Evolutionary conservation across 768 basidiomycete genomes (phyloP).

Genomic region (Phanerochaete carnosa): DNA sequence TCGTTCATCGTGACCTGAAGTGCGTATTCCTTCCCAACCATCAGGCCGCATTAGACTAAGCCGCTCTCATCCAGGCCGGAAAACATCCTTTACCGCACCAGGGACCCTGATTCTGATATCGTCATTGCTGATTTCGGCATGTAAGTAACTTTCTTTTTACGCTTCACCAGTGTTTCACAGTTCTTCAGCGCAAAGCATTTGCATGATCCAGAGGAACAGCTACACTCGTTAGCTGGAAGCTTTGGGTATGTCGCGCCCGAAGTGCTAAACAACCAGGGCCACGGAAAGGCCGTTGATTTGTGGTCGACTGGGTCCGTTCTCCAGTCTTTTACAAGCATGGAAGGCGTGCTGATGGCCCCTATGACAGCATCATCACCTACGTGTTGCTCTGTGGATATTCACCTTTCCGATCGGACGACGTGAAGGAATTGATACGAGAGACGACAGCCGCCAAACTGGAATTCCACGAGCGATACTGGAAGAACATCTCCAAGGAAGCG

Average conservation of each 20-base stretch:
- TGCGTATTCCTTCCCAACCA: constrained; percentile 26
- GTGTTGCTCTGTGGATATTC: constrained; percentile 94
- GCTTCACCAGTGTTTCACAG: background rate
- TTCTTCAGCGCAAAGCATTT: constrained; percentile 74
- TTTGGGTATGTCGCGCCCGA: constrained; percentile 93
- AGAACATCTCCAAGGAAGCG: constrained; percentile 79
- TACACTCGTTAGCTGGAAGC: constrained; percentile 72
- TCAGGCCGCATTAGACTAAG: background rate
- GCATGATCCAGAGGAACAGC: constrained; percentile 64
- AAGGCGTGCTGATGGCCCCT: too few species aligned
- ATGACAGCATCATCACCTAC: constrained; percentile 83
- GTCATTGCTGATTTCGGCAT: constrained; percentile 99
- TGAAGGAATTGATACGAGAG: constrained; percentile 71
- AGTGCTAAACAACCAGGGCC: constrained; percentile 75
- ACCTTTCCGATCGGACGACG: constrained; percentile 86
- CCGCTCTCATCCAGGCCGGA: constrained; percentile 65
- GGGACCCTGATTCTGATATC: constrained; percentile 71
- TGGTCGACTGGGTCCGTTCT: constrained; percentile 83
- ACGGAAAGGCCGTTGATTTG: constrained; percentile 89
- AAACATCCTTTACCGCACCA: constrained; percentile 90
- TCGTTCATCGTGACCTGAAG: constrained; percentile 97
- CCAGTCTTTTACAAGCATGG: background rate
- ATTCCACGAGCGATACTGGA: constrained; percentile 95
- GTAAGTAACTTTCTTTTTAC: constrained; percentile 38
- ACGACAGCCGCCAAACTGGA: constrained; percentile 83